Base-by-base conservation (phyloP, 2,329 filamentous ascomycete species). In the Phaeosphaeria sp. region DNA sequence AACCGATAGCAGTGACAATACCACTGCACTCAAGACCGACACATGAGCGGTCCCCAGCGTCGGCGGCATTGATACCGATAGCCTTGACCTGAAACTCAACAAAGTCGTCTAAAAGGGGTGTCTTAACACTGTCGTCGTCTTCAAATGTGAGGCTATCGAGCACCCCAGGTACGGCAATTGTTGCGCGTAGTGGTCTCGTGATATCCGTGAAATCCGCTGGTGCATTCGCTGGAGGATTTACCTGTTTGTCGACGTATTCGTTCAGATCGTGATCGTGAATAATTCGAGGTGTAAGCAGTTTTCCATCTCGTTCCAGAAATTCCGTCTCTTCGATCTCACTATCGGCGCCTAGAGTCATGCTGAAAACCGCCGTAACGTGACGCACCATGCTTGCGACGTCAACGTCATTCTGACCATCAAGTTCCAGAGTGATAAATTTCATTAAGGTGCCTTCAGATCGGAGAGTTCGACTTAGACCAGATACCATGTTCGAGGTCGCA, bases 41-140 rank as follows among this genome's bases (percentile, higher is more conserved):
- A 2, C 2, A 9, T 2, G 42, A 43, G 7, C 27, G 9, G 21
- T 39, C 18, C 7, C 21, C 17, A 5, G 20, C 22, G 20, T 53
- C 57, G 9, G 15, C 24, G 44, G 60, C 64, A 30, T 67, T 69
- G 33, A 67, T 30, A 2, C 61, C 63, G 17, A 69, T 51, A 2
- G 71, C 64, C 49, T 77, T 78, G 51, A 76, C 70, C 46, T 73
- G 65, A 40, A 79, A 65, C 30, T 78, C 75, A 13, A 79, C 64
- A 1, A 73, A 52, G 18, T 74, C 59, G 15, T 50, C 24, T 2
- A 17, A 25, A 30, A 48, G 45, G 9, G 45, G 20, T 11, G 6
- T 6, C 11, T 48, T 15, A 1, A 24, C 4, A 24, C 24, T 33
- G 24, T 58, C 27, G 39, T 68, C 65, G 36, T 71, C 68, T 4